phyloP scores from a whole-genome alignment of 345 rosid genomes.

The Moringa oleifera region DNA sequence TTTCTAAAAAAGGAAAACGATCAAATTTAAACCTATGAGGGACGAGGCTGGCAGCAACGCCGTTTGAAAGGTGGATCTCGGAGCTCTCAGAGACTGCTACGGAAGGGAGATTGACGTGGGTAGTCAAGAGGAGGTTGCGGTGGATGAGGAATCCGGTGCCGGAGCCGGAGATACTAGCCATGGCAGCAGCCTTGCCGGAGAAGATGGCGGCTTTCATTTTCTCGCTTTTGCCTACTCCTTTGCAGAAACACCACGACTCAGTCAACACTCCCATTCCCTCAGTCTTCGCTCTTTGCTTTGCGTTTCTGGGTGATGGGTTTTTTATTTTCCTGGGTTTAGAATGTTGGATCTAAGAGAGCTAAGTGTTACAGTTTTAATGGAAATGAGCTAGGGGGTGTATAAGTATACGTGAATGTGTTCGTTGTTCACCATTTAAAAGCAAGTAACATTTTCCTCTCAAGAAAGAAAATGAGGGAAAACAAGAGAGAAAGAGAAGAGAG shows the following conservation, averaged over 20 bases:
- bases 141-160: conserved; percentile 80
- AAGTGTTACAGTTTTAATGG: neutral
- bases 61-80: conserved; percentile 73
- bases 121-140: conserved; percentile 79
- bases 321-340: neutral
- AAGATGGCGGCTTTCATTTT: conserved; percentile 76
- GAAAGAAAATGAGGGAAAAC: conserved; percentile 2
- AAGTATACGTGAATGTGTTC: neutral
- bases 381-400: neutral
- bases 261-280: conserved; percentile 56
- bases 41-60: conserved; percentile 58
- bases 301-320: neutral
- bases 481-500: conserved; percentile 14
- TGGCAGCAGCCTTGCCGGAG: conserved; percentile 51
- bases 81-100: conserved; percentile 69
- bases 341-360: conserved; percentile 39
- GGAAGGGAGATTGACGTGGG: conserved; percentile 81
- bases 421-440: neutral
- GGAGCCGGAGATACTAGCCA: conserved; percentile 48
- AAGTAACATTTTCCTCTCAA: neutral
- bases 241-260: conserved; percentile 92
- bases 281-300: neutral
- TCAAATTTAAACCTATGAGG: conserved; percentile 57
- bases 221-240: conserved; percentile 83
- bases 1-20: neutral